Percentiles rank a stretch among this genome's conserved stretches.
phyloP scores from a whole-genome alignment of 179 eudicot species.

The Dionaea muscipula region DNA sequence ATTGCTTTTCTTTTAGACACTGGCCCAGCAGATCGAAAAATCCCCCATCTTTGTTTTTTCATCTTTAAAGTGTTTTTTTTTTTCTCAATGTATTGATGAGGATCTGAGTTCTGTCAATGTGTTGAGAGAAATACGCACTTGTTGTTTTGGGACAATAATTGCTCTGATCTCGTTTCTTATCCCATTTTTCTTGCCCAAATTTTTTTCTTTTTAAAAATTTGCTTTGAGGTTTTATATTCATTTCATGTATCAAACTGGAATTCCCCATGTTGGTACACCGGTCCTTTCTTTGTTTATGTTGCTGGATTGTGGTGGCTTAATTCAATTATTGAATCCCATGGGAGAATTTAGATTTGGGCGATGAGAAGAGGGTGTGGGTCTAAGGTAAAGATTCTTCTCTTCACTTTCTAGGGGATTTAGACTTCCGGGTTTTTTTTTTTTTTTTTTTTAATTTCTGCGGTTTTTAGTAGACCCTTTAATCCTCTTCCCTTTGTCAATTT shows the following conservation, averaged over 20 bases:
- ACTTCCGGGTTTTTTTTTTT: conserved; percentile 21
- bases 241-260: conserved; percentile 26
- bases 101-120: conserved; percentile 48
- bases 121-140: conserved; percentile 24
- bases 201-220: conserved; percentile 7
- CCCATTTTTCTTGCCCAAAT: neutral
- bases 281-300: conserved; percentile 2
- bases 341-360: conserved; percentile 9
- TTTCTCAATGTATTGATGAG: conserved; percentile 24
- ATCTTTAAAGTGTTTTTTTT: neutral
- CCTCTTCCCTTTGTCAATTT: conserved; percentile 12
- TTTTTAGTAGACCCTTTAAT: conserved; percentile 10
- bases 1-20: conserved; percentile 24
- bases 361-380: conserved; percentile 49
- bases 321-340: conserved; percentile 33
- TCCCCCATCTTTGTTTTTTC: conserved; percentile 6
- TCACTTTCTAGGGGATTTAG: conserved; percentile 18
- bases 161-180: conserved; percentile 9
- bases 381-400: conserved; percentile 49
- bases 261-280: conserved; percentile 33
- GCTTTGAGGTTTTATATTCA: conserved; percentile 29
- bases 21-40: conserved; percentile 90
- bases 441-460: conserved; percentile 15
- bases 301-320: neutral
- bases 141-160: conserved; percentile 8